A percentile compares a stretch with the other conserved stretches of the same genome.
These are phyloP conservation scores for Boletus subparvulus DNA, from an alignment of 768 basidiomycete genomes.

Conservation along the genomic window DNA sequence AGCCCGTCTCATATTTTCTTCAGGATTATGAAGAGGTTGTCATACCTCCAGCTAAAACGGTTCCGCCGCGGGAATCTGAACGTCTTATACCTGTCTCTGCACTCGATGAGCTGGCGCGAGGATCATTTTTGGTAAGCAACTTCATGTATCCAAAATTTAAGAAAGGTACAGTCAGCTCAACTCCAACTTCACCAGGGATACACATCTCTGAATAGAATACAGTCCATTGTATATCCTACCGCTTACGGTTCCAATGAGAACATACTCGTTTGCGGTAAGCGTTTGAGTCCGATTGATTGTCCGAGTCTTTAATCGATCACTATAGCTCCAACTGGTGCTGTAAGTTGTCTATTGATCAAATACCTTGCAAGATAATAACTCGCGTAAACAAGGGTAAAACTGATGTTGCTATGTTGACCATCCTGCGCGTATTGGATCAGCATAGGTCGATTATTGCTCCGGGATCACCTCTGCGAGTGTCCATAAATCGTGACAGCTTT, in stretches of 20 bases:
- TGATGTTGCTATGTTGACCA: slow-evolving; percentile 92
- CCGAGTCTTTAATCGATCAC: neutral
- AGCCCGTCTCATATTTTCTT: slow-evolving; percentile 5
- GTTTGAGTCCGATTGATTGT: neutral
- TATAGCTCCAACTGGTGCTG: slow-evolving; percentile 95
- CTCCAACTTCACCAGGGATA: slow-evolving; percentile 61
- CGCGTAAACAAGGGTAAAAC: slow-evolving; percentile 82
- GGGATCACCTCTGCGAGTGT: slow-evolving; percentile 38
- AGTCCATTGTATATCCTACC: slow-evolving; percentile 91
- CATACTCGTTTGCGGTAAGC: slow-evolving; percentile 62
- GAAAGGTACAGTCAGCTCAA: neutral
- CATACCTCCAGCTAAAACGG: slow-evolving; percentile 77
- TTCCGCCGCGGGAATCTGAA: slow-evolving; percentile 74
- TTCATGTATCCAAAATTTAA: neutral
- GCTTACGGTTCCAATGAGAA: slow-evolving; percentile 97
- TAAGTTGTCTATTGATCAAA: slow-evolving; percentile 40
- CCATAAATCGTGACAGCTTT: slow-evolving; percentile 72
- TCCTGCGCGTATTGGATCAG: slow-evolving; percentile 84
- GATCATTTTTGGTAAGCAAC: slow-evolving; percentile 76
- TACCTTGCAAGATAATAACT: slow-evolving; percentile 3
- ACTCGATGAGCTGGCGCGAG: slow-evolving; percentile 71
- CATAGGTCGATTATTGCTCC: slow-evolving; percentile 43
- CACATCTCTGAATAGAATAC: slow-evolving; percentile 83
- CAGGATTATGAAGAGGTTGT: slow-evolving; percentile 89
- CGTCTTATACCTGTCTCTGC: slow-evolving; percentile 68